A percentile compares a stretch with the other conserved stretches of the same genome.
Conservation (phyloP, 805 yeast genomes). For the Metschnikowia henanensis region DNA sequence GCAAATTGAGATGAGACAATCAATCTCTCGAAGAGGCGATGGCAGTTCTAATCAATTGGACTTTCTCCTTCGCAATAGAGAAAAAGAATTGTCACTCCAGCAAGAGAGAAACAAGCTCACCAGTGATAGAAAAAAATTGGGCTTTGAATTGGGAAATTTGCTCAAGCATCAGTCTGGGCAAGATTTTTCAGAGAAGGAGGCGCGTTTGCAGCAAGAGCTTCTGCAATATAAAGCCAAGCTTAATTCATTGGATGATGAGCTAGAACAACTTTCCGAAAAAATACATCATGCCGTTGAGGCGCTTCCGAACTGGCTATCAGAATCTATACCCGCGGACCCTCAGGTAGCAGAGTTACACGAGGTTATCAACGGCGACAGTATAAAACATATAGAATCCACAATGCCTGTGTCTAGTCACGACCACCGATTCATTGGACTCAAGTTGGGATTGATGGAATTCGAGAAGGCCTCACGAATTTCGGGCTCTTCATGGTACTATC, state of each 20-base stretch:
- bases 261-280: constrained; percentile 30
- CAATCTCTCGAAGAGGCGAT: constrained; percentile 30
- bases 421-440: constrained; percentile 71
- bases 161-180: constrained; percentile 17
- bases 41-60: constrained; percentile 22
- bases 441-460: constrained; percentile 69
- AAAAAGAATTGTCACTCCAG: constrained; percentile 23
- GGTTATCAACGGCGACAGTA: constrained; percentile 50
- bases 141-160: constrained; percentile 24
- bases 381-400: constrained; percentile 20
- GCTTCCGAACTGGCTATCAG: constrained; percentile 64
- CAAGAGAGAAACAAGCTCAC: constrained; percentile 27
- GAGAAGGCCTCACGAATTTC: constrained; percentile 69
- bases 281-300: constrained; percentile 44
- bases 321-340: constrained; percentile 42
- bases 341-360: constrained; percentile 46
- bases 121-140: constrained; percentile 27
- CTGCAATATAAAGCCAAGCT: constrained; percentile 25
- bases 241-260: constrained; percentile 27
- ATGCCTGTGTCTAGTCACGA: constrained; percentile 35
- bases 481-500: constrained; percentile 87
- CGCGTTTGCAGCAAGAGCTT: constrained; percentile 19
- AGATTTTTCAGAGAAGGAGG: constrained; percentile 10
- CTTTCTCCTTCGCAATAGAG: constrained; percentile 27
- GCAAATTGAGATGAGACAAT: constrained; percentile 23